A percentile compares a stretch with the other conserved stretches of the same genome.
These are phyloP conservation scores for Russula sp. DNA, from an alignment of 768 basidiomycete species.

Conservation along the genomic window DNA sequence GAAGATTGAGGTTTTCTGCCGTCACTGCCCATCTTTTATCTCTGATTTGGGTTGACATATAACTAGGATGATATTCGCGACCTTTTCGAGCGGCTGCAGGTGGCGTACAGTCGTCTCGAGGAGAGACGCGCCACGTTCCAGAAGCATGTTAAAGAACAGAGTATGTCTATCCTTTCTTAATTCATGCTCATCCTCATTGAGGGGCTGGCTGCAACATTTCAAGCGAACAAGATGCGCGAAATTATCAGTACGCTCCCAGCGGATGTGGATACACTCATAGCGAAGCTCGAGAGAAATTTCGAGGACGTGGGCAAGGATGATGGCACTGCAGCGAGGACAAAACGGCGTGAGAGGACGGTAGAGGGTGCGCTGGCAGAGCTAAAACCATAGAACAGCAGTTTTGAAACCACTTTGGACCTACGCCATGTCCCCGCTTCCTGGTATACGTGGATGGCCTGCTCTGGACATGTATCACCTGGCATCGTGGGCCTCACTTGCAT, in stretches of 20 bases:
- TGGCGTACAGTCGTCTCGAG: slow-evolving; percentile 3
- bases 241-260: slow-evolving; percentile 1
- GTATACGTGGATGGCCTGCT: too few species aligned
- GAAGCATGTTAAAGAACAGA: slow-evolving; percentile 8
- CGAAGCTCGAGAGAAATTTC: slow-evolving; percentile 1
- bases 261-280: slow-evolving; percentile 2
- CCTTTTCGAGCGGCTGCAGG: slow-evolving; percentile 7
- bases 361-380: slow-evolving; percentile 13
- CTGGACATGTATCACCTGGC: neutral
- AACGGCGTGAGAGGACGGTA: slow-evolving; percentile 9
- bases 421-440: neutral
- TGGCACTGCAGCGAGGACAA: neutral
- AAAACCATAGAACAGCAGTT: neutral
- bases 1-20: slow-evolving; percentile 12
- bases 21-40: neutral
- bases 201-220: too few species aligned
- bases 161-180: neutral
- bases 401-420: neutral
- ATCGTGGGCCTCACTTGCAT: neutral
- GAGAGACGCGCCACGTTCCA: neutral
- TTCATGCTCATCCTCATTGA: neutral
- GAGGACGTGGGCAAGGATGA: neutral
- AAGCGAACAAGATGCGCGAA: slow-evolving; percentile 17
- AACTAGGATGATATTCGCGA: neutral
- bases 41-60: neutral